These are phyloP conservation scores for Elaeis guineensis DNA, from an alignment of 176 grass and related monocot species.

Conservation along the genomic window DNA sequence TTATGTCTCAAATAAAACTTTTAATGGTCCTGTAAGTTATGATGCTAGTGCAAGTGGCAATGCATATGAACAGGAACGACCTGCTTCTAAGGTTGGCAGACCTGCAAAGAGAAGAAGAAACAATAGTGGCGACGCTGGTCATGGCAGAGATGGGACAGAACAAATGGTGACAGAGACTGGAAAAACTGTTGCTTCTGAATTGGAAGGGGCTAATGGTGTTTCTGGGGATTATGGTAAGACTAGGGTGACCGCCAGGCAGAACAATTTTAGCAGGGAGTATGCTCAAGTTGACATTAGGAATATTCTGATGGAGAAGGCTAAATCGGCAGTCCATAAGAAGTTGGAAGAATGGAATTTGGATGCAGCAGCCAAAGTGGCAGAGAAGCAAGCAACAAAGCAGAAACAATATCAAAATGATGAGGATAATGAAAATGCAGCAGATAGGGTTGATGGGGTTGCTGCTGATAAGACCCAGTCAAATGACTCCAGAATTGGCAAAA, in stretches of 20 bases:
- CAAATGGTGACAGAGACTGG: conserved; percentile 25
- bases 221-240: conserved; percentile 33
- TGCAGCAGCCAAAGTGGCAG: conserved; percentile 22
- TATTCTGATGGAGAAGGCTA: conserved; percentile 67
- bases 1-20: conserved; percentile 26
- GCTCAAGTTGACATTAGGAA: conserved; percentile 44
- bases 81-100: conserved; percentile 30
- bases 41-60: conserved; percentile 20
- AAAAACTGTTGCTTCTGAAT: conserved; percentile 28
- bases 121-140: conserved; percentile 29
- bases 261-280: conserved; percentile 50
- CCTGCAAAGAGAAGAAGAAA: conserved; percentile 44
- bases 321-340: conserved; percentile 34
- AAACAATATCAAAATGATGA: conserved; percentile 17
- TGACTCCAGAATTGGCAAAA: conserved; percentile 17
- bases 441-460: conserved; percentile 22
- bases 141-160: conserved; percentile 36
- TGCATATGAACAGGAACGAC: conserved; percentile 28
- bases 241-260: conserved; percentile 42
- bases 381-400: conserved; percentile 4
- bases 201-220: conserved; percentile 32
- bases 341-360: conserved; percentile 41
- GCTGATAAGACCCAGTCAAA: conserved; percentile 29
- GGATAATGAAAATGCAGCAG: conserved; percentile 28
- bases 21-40: too few relatives aligned